Evolutionary conservation across 768 basidiomycete genomes (phyloP).

Genomic region (Suillus alpinus): DNA sequence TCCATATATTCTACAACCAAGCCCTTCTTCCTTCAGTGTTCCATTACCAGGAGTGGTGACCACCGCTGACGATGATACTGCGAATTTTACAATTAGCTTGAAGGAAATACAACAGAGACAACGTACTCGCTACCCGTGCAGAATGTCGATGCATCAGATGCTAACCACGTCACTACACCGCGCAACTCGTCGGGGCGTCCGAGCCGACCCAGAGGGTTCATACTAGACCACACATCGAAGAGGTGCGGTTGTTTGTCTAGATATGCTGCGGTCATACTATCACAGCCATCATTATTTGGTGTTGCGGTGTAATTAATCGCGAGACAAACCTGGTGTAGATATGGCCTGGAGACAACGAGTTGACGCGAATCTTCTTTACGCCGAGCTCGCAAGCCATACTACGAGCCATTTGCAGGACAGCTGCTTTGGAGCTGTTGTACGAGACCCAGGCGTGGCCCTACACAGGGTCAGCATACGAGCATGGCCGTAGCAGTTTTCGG

Average conservation of each 20-base stretch:
- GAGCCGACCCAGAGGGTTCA: conserved; percentile 70
- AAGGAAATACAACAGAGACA: not conserved
- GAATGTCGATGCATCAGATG: conserved; percentile 73
- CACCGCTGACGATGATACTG: conserved; percentile 31
- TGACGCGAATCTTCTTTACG: conserved; percentile 62
- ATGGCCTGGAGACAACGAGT: conserved; percentile 73
- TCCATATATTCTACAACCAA: not conserved
- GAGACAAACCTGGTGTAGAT: conserved; percentile 61
- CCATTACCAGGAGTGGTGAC: conserved; percentile 29
- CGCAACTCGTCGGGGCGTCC: conserved; percentile 72
- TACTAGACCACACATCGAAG: conserved; percentile 60
- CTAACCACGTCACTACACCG: conserved; percentile 69
- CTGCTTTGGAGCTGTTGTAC: conserved; percentile 77
- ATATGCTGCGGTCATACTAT: conserved; percentile 73
- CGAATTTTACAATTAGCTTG: not conserved
- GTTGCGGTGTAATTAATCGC: not conserved
- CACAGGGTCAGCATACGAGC: conserved; percentile 3
- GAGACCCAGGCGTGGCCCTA: conserved; percentile 75
- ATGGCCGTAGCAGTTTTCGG: not conserved
- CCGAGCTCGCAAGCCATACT: conserved; percentile 84
- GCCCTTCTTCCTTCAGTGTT: not conserved
- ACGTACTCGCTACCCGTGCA: conserved; percentile 84
- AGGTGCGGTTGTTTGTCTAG: conserved; percentile 64
- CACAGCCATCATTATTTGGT: not conserved
- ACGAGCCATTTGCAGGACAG: conserved; percentile 75